These are phyloP conservation scores for Calamus simplicifolius DNA, from an alignment of 176 grass and related monocot species.

Conservation along the genomic window DNA sequence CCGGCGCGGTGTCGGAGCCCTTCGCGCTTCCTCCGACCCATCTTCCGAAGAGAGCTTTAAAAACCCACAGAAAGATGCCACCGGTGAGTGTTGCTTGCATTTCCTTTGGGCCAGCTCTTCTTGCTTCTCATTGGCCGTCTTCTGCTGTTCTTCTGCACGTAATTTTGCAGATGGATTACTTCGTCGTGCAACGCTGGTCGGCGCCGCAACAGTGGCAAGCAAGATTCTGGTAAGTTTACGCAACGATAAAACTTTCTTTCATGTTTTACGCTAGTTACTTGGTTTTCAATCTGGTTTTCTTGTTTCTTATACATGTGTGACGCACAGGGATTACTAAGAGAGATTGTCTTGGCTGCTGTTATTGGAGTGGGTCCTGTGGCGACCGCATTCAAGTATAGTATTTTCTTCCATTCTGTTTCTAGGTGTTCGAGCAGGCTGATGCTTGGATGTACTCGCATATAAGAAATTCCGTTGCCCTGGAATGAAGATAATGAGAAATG, in stretches of 20 bases:
- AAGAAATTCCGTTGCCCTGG: too few species aligned
- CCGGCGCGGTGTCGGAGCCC: not conserved
- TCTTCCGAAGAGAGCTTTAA: not conserved
- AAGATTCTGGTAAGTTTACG: slow-evolving; percentile 4
- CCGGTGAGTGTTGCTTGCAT: not conserved
- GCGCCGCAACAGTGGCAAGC: slow-evolving; percentile 5
- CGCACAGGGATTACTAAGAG: slow-evolving; percentile 3
- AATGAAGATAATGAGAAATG: too few species aligned
- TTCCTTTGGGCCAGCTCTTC: not conserved
- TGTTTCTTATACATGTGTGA: not conserved
- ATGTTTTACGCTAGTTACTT: not conserved
- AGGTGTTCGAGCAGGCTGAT: not conserved
- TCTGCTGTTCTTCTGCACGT: not conserved
- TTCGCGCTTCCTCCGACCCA: not conserved
- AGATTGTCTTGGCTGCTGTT: slow-evolving; percentile 12
- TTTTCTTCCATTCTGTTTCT: not conserved
- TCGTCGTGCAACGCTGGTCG: not conserved
- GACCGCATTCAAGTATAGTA: slow-evolving; percentile 4
- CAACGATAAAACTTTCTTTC: not conserved
- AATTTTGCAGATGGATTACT: slow-evolving; percentile 8
- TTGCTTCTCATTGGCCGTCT: not conserved
- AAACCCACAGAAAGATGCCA: not conserved
- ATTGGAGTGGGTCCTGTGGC: slow-evolving; percentile 10
- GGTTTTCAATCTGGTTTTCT: not conserved
- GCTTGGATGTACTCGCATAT: too few species aligned